Evolutionary conservation across 148 eudicot genomes (phyloP).

Genomic region (Cornus suecica): DNA sequence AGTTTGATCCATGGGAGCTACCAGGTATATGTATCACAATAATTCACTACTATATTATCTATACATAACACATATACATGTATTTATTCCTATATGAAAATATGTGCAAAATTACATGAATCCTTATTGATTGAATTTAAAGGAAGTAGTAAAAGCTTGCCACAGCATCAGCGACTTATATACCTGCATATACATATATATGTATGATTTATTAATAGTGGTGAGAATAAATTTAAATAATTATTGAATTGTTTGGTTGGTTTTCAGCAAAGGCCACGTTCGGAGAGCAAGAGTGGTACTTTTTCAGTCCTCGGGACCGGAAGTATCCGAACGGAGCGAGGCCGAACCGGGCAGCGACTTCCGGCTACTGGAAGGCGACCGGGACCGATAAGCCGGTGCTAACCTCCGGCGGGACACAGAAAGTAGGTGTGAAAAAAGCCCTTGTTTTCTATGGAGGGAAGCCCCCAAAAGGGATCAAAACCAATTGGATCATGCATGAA

Average conservation of each 20-base stretch:
- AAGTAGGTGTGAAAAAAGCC: slow-evolving; percentile 66
- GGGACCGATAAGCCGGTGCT: slow-evolving; percentile 68
- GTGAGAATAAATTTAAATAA: too few relatives aligned
- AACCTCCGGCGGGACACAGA: slow-evolving; percentile 34
- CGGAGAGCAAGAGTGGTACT: slow-evolving; percentile 73
- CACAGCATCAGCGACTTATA: too few relatives aligned
- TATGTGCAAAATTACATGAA: too few relatives aligned
- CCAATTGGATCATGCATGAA: slow-evolving; percentile 76
- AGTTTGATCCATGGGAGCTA: slow-evolving; percentile 58
- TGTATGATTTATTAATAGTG: background rate
- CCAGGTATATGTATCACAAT: too few relatives aligned
- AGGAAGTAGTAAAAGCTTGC: too few relatives aligned
- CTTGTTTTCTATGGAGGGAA: slow-evolving; percentile 65
- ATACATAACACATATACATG: background rate
- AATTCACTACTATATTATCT: too few relatives aligned
- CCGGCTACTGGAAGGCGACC: slow-evolving; percentile 72
- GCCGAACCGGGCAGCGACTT: slow-evolving; percentile 70
- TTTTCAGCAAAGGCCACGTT: slow-evolving; percentile 54
- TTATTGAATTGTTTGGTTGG: background rate
- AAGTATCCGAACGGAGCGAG: slow-evolving; percentile 72
- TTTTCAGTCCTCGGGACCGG: slow-evolving; percentile 60
- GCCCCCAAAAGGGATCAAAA: slow-evolving; percentile 63
- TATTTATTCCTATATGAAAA: too few relatives aligned
- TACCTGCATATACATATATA: too few relatives aligned
- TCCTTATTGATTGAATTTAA: too few relatives aligned